Evolutionary conservation across 352 stramenopile genomes (phyloP).

Genomic region (Phytopythium helicoides): DNA sequence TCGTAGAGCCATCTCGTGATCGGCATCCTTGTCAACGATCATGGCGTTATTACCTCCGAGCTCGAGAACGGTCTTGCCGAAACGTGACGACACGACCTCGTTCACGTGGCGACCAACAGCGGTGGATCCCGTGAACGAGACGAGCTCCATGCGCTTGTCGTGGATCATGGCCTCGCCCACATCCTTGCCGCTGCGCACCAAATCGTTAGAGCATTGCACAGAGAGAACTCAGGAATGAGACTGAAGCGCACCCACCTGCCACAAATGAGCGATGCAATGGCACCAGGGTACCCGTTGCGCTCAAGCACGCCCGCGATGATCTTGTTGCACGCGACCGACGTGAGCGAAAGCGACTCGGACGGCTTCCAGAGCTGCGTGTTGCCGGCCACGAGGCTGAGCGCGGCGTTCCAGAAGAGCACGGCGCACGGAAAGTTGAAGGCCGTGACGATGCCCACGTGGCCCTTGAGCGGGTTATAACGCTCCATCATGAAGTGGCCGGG

Average conservation of each 20-base stretch:
- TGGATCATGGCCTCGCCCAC: constrained; percentile 85
- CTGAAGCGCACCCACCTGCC: constrained; percentile 38
- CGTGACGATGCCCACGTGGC: constrained; percentile 92
- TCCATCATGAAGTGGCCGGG: constrained; percentile 94
- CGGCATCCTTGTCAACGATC: constrained; percentile 91
- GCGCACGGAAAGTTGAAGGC: constrained; percentile 94
- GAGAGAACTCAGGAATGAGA: too few relatives aligned
- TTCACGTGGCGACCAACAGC: constrained; percentile 87
- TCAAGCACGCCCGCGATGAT: constrained; percentile 89
- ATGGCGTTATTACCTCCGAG: constrained; percentile 93
- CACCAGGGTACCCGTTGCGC: constrained; percentile 77
- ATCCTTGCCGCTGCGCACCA: constrained; percentile 44
- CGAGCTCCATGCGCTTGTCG: constrained; percentile 86
- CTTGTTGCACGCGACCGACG: constrained; percentile 90
- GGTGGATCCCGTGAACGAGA: constrained; percentile 92
- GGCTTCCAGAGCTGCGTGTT: constrained; percentile 94
- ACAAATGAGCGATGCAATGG: constrained; percentile 85
- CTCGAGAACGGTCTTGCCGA: constrained; percentile 91
- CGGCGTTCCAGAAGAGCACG: constrained; percentile 90
- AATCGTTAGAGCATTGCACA: too few relatives aligned
- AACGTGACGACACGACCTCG: constrained; percentile 83
- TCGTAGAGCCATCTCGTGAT: constrained; percentile 89
- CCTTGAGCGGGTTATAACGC: constrained; percentile 91
- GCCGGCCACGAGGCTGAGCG: constrained; percentile 87
- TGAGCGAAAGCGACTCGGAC: constrained; percentile 86